These are phyloP conservation scores for Geosmithia morbida DNA, from an alignment of 2,329 filamentous ascomycete genomes.

Conservation along the genomic window DNA sequence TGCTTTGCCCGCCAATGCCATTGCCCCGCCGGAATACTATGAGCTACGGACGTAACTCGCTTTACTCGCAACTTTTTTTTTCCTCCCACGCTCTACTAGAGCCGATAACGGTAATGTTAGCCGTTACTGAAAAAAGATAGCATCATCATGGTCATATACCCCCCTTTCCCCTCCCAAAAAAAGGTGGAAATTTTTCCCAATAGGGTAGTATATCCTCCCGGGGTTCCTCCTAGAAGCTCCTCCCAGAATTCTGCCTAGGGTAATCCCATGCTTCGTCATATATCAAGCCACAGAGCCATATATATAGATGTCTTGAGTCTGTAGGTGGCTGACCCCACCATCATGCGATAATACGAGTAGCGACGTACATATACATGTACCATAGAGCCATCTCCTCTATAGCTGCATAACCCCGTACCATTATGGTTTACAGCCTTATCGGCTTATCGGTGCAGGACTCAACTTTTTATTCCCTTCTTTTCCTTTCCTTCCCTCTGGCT, in stretches of 20 bases:
- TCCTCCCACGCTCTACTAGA: background rate
- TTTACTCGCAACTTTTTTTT: background rate
- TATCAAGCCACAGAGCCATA: no score
- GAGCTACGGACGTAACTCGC: background rate
- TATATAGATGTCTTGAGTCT: no score
- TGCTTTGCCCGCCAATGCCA: conserved; percentile 3
- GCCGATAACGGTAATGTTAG: background rate
- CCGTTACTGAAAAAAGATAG: background rate
- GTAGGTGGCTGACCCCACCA: no score
- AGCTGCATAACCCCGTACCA: background rate
- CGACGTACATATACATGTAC: no score
- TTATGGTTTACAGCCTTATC: background rate
- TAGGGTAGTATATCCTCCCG: no score
- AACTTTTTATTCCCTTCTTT: background rate
- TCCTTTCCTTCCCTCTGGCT: background rate
- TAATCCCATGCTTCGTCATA: no score
- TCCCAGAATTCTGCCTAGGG: no score
- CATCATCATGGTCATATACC: background rate
- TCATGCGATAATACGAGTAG: no score
- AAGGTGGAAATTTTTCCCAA: no score
- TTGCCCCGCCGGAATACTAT: conserved; percentile 5
- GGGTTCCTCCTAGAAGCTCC: no score
- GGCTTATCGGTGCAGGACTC: background rate
- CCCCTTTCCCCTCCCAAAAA: no score
- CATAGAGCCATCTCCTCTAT: background rate